A percentile compares a stretch with the other conserved stretches of the same genome.
Conservation (phyloP, 164 flowering plant species). For the Macadamia tetraphylla region DNA sequence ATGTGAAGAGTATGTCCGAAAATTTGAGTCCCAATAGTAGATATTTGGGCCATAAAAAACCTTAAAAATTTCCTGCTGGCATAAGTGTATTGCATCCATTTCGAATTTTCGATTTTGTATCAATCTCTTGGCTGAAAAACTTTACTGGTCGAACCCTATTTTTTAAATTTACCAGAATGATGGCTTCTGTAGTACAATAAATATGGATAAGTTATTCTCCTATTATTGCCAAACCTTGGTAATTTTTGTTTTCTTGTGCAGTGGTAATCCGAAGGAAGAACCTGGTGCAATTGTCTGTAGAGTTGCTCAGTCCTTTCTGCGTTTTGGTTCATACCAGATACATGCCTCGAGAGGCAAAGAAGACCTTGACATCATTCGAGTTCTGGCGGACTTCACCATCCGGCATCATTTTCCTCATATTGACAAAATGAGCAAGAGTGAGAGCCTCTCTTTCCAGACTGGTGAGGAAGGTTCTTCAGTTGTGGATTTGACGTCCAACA, state of each 20-base stretch:
- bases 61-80: too few species aligned
- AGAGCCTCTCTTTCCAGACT: slow-evolving; percentile 69
- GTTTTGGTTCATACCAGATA: slow-evolving; percentile 96
- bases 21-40: too few species aligned
- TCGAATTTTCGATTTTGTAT: too few species aligned
- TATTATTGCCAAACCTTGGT: slow-evolving; percentile 1
- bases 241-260: slow-evolving; percentile 24
- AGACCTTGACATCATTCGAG: slow-evolving; percentile 70
- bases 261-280: slow-evolving; percentile 99
- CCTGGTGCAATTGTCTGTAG: slow-evolving; percentile 99
- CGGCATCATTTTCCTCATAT: slow-evolving; percentile 83
- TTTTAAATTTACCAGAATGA: neutral
- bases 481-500: slow-evolving; percentile 94
- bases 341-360: slow-evolving; percentile 93
- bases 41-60: too few species aligned
- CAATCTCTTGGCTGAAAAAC: too few species aligned
- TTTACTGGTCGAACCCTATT: too few species aligned
- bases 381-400: slow-evolving; percentile 84
- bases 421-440: slow-evolving; percentile 69
- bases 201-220: neutral
- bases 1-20: too few species aligned
- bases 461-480: slow-evolving; percentile 61
- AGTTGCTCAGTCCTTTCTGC: slow-evolving; percentile 93
- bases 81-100: too few species aligned
- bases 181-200: neutral